Evolutionary conservation across 305 asterid genomes (phyloP), one percentile per base, ranked within the genome.

Genomic region (Nicotiana rustica): DNA sequence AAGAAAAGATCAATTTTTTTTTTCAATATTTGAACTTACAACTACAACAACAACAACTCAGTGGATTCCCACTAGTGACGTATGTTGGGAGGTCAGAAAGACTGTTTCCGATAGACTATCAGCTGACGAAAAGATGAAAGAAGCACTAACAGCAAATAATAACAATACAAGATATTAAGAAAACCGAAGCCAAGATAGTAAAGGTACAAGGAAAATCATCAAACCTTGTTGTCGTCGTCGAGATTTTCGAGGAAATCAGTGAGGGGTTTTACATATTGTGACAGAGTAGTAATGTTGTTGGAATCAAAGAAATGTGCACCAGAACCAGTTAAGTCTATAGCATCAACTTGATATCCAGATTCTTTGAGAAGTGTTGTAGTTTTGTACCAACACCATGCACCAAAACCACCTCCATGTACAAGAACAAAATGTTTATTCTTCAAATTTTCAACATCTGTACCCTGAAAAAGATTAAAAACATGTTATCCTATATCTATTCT

Each of bases 301-400:
- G 88, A 86, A 81, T 91, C 92, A 80, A 90, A 89, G 57, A 85
- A 87, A 61, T 91, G 82, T 38, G 88, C 66, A 1, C 94, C 94
- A 77, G 94, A 91, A 47, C 92, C 94, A 65, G 91, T 73, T 77
- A 91, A 91, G 84, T 91, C 92, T 18, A 91, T 86, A 12, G 94
- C 89, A 81, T 88, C 85, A 81, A 91, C 94, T 80, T 86, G 84
- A 80, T 83, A 85, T 9, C 89, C 85, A 75, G 57, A 47, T 57
- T 91, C 91, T 86, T 89, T 89, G 33, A 91, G 81, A 19, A 89
- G 91, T 79, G 94, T 90, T 66, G 90, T 91, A 49, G 90, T 86
- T 82, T 91, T 91, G 90, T 91, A 91, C 94, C 94, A 91, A 86
- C 94, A 91, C 94, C 94, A 91, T 61, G 94, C 92, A 29, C 94